Percentiles rank a stretch among this genome's conserved stretches.
phyloP scores from a whole-genome alignment of 1,284 basidiomycete species.

The Puccinia sorghi region DNA sequence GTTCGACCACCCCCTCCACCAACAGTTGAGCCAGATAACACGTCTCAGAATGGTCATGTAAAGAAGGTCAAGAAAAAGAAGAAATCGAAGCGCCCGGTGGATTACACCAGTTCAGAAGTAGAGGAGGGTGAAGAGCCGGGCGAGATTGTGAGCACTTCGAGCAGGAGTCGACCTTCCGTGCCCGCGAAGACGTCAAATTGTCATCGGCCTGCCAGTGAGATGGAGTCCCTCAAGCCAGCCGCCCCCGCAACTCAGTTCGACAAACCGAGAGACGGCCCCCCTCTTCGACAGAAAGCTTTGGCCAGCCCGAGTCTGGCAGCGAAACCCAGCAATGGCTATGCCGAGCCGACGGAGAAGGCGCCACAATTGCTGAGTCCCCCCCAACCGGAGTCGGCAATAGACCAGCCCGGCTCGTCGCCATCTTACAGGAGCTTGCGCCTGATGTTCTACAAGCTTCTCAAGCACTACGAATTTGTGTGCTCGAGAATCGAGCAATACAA shows the following conservation, averaged over 20 bases:
- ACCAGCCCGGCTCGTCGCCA: too few species aligned
- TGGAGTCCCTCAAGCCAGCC: neutral
- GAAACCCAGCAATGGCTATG: neutral
- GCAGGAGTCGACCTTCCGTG: neutral
- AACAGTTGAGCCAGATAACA: neutral
- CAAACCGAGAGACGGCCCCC: too few species aligned
- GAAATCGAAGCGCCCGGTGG: conserved; percentile 4
- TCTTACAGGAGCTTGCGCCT: conserved; percentile 10
- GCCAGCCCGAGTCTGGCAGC: neutral
- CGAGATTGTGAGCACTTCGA: conserved; percentile 12
- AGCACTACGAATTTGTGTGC: conserved; percentile 38
- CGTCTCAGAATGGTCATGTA: neutral
- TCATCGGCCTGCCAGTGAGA: neutral
- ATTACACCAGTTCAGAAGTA: conserved; percentile 45
- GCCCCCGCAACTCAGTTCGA: neutral
- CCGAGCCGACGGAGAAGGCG: neutral
- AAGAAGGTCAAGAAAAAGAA: conserved; percentile 43
- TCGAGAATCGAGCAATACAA: conserved; percentile 8
- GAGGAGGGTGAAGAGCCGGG: conserved; percentile 37
- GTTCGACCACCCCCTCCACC: neutral
- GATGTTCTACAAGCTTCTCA: conserved; percentile 14
- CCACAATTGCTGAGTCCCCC: neutral
- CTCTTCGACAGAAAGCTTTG: neutral
- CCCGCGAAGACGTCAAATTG: neutral
- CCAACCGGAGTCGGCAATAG: neutral